A percentile compares a stretch with the other conserved stretches of the same genome.
Evolutionary conservation across 768 basidiomycete species (phyloP).

Genomic region (Epithele typhae): DNA sequence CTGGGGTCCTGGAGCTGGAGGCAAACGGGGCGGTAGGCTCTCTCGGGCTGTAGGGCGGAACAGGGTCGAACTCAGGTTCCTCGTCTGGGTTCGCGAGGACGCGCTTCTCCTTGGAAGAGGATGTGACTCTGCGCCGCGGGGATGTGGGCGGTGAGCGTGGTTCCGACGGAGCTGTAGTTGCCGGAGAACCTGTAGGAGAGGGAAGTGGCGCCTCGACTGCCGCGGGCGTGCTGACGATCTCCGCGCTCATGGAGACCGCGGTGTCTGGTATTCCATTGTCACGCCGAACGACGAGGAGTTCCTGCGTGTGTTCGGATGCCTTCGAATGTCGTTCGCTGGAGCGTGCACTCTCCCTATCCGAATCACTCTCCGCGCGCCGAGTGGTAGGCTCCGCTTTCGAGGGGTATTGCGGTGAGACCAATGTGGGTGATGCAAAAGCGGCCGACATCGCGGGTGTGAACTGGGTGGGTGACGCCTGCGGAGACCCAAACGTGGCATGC

Average conservation of each 20-base stretch:
- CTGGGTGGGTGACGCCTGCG: constrained; percentile 25
- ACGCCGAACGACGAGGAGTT: constrained; percentile 45
- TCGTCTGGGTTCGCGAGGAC: constrained; percentile 10
- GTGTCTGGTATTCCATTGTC: constrained; percentile 21
- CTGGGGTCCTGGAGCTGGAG: constrained; percentile 10
- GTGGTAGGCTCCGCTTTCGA: constrained; percentile 33
- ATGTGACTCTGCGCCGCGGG: background rate
- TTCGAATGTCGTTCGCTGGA: background rate
- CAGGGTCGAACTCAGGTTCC: constrained; percentile 10
- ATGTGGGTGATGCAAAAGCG: constrained; percentile 16
- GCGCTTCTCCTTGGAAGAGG: constrained; percentile 9
- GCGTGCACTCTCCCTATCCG: constrained; percentile 3
- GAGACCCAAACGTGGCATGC: constrained; percentile 40
- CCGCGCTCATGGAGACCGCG: constrained; percentile 8
- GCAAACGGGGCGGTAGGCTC: constrained; percentile 4
- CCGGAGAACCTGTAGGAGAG: too few relatives aligned
- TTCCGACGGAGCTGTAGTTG: too few relatives aligned
- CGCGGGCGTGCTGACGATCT: constrained; percentile 2
- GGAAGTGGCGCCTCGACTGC: too few relatives aligned
- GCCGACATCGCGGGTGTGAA: constrained; percentile 14
- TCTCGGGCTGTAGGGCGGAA: constrained; percentile 26
- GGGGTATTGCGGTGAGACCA: constrained; percentile 13
- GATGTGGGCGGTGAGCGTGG: background rate
- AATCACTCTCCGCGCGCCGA: constrained; percentile 29
- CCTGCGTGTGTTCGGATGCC: constrained; percentile 9